phyloP scores from a whole-genome alignment of 1,139 yeast genomes.

The Blastobotrys ciferrii region DNA sequence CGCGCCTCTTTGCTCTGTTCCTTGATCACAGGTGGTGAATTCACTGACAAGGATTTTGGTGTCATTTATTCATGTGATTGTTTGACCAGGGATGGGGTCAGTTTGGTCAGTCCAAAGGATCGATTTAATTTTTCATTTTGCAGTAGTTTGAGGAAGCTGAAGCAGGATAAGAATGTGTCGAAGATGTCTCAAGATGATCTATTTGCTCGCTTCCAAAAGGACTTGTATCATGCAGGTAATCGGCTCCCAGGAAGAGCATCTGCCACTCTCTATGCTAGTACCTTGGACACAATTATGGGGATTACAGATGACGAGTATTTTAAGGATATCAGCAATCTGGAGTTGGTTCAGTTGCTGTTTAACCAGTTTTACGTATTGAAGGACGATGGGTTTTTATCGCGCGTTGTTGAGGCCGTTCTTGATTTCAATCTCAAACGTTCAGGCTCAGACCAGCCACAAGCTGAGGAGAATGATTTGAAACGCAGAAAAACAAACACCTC shows the following conservation, averaged over 20 bases:
- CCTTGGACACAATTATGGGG: neutral
- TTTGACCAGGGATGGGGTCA: neutral
- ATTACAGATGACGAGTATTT: slow-evolving; percentile 1
- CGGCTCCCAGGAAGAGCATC: slow-evolving; percentile 3
- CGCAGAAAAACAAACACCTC: too few relatives aligned
- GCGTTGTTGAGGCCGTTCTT: neutral
- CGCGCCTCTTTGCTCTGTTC: neutral
- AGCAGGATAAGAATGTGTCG: neutral
- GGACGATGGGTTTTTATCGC: neutral
- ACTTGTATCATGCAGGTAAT: neutral
- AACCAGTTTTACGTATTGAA: neutral
- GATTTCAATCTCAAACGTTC: neutral
- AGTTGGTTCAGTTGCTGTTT: neutral
- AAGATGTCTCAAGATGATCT: neutral
- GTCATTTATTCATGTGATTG: neutral
- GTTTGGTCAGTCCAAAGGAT: neutral
- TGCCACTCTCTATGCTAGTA: neutral
- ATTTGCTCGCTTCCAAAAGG: slow-evolving; percentile 1
- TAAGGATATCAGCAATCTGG: neutral
- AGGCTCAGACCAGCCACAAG: neutral
- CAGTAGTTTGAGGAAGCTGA: neutral
- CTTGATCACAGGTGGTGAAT: neutral
- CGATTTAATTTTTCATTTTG: slow-evolving; percentile 2
- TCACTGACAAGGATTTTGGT: neutral
- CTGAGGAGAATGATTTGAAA: neutral